Percentiles rank a stretch among this genome's conserved stretches.
Evolutionary conservation across 208 protist species (phyloP).

Genomic region (Acanthamoeba castellanii): DNA sequence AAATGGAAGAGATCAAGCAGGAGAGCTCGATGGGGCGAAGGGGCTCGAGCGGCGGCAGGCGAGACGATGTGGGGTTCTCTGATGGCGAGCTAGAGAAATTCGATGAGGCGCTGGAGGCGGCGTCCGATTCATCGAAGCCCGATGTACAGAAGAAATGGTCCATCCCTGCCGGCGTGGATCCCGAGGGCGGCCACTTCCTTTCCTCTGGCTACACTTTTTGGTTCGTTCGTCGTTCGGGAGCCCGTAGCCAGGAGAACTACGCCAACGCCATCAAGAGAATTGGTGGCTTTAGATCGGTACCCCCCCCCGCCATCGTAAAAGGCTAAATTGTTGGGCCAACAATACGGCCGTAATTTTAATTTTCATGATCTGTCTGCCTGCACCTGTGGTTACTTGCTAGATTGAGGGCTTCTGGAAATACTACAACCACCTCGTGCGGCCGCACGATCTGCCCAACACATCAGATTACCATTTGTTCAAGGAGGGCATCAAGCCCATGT

Average conservation of each 20-base stretch:
- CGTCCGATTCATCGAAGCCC: conserved; percentile 38
- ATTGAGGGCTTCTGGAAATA: conserved; percentile 90
- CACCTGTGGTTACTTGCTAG: neutral
- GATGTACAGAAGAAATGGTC: conserved; percentile 70
- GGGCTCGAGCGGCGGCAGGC: neutral
- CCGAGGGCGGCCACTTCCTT: conserved; percentile 36
- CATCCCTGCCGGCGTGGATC: conserved; percentile 56
- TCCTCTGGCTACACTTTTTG: conserved; percentile 62
- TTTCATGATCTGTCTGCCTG: neutral
- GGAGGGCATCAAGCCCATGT: conserved; percentile 90
- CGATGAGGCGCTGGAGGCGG: conserved; percentile 46
- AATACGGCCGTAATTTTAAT: neutral
- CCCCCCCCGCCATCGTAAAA: neutral
- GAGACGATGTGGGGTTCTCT: neutral
- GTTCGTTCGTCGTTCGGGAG: conserved; percentile 65
- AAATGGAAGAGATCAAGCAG: conserved; percentile 7
- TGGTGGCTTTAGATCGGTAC: conserved; percentile 50
- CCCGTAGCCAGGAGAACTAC: conserved; percentile 67
- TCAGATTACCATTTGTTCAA: conserved; percentile 91
- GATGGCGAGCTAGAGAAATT: conserved; percentile 47
- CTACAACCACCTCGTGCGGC: conserved; percentile 88
- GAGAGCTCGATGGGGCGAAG: neutral
- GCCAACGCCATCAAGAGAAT: conserved; percentile 68
- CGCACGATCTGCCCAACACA: conserved; percentile 84
- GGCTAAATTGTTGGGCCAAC: neutral